Percentiles rank a stretch among this genome's conserved stretches.
Evolutionary conservation across 108 stramenopile species (phyloP).

Genomic region (Cylindrotheca closterium): DNA sequence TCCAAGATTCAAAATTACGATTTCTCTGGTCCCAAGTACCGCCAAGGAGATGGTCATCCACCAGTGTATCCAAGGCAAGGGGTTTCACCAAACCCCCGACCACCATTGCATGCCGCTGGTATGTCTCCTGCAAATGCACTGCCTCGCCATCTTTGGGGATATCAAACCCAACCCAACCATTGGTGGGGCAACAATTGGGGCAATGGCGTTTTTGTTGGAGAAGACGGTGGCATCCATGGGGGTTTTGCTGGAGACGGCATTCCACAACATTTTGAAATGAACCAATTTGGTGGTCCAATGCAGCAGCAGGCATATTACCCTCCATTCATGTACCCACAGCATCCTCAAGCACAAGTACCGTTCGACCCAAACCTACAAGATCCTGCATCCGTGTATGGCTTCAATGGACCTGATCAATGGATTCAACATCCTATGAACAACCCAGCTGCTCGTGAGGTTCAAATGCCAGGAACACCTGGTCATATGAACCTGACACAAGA

Average conservation of each 20-base stretch:
- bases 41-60: constrained; percentile 6
- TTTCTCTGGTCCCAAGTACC: not conserved
- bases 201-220: constrained; percentile 27
- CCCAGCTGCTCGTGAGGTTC: not conserved
- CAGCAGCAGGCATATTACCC: constrained; percentile 22
- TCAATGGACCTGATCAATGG: constrained; percentile 21
- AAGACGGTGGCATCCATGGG: constrained; percentile 46
- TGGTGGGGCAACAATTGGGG: constrained; percentile 15
- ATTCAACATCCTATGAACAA: constrained; percentile 2
- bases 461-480: constrained; percentile 6
- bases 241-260: constrained; percentile 35
- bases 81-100: not conserved
- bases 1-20: not conserved
- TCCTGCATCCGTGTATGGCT: not conserved
- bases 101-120: not conserved
- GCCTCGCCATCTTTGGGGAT: constrained; percentile 19
- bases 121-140: not conserved
- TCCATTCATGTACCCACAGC: constrained; percentile 7
- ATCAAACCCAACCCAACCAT: constrained; percentile 12
- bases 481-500: not conserved
- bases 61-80: constrained; percentile 11
- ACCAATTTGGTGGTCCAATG: constrained; percentile 15
- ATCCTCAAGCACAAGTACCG: not conserved
- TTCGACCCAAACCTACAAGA: constrained; percentile 6
- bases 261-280: constrained; percentile 26